Conservation (phyloP, 2,329 filamentous ascomycete species). For the Fusarium euwallaceae region DNA sequence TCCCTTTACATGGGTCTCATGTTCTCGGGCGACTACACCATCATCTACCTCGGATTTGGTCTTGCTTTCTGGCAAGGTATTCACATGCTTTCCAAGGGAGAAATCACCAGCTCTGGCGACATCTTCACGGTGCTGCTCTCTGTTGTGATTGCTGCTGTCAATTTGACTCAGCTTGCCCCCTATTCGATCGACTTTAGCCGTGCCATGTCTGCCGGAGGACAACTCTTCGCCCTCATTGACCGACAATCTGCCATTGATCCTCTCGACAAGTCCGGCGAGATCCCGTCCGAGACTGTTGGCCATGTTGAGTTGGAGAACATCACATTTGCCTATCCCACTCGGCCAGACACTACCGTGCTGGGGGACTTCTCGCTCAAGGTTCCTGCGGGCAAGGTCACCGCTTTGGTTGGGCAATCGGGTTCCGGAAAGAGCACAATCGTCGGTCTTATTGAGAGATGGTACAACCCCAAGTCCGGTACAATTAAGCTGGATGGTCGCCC, state of each 20-base stretch:
- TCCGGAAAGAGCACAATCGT: constrained; percentile 58
- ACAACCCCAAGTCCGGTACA: constrained; percentile 50
- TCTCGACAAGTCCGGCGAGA: constrained; percentile 49
- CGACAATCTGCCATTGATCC: constrained; percentile 54
- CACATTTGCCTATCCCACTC: constrained; percentile 60
- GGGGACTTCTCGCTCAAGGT: constrained; percentile 58
- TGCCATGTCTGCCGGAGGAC: constrained; percentile 52
- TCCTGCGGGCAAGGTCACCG: constrained; percentile 60
- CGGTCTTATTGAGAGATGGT: constrained; percentile 57
- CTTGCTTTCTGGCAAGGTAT: constrained; percentile 62
- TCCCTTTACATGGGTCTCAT: constrained; percentile 54
- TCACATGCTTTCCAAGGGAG: constrained; percentile 53
- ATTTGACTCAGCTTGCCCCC: constrained; percentile 53
- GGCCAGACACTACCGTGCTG: constrained; percentile 58
- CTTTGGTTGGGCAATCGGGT: constrained; percentile 55
- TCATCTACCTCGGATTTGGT: constrained; percentile 58
- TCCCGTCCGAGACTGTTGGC: constrained; percentile 48
- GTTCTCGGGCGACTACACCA: constrained; percentile 56
- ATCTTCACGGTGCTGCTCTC: constrained; percentile 59
- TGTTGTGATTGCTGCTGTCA: constrained; percentile 54
- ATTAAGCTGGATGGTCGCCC: constrained; percentile 54
- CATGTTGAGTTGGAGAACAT: constrained; percentile 56
- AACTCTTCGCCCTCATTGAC: constrained; percentile 56
- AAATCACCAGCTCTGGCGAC: constrained; percentile 53
- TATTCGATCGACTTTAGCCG: constrained; percentile 55